Evolutionary conservation across 768 basidiomycete species (phyloP).

Genomic region (Phlebiopsis flavidoalba): DNA sequence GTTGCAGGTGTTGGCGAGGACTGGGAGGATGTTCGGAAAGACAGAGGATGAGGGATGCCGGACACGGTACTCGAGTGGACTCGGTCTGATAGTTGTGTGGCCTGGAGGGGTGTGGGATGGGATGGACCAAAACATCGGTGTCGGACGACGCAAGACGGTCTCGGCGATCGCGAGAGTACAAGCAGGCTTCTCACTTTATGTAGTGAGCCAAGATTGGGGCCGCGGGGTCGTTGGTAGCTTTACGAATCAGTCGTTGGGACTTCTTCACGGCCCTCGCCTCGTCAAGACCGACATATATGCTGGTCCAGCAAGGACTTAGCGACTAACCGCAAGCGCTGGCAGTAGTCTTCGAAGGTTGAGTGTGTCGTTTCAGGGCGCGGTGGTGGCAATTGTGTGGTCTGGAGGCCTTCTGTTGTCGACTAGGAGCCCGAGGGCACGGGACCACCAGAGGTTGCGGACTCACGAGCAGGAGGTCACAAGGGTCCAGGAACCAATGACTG

Average conservation of each 20-base stretch:
- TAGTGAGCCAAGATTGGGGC: constrained; percentile 15
- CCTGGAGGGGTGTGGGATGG: background rate
- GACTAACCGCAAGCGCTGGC: background rate
- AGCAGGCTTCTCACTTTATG: constrained; percentile 13
- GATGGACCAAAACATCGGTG: background rate
- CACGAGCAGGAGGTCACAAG: background rate
- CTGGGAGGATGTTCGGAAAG: background rate
- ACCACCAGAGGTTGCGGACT: background rate
- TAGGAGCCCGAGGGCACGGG: background rate
- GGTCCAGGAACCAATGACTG: background rate
- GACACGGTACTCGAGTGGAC: constrained; percentile 12
- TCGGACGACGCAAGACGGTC: constrained; percentile 1
- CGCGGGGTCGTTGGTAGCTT: constrained; percentile 17
- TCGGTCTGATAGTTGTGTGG: background rate
- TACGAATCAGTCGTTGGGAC: background rate
- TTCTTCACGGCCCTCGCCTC: background rate
- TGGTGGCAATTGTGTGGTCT: background rate
- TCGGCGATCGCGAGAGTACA: constrained; percentile 8
- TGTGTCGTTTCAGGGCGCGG: background rate
- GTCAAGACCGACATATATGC: background rate
- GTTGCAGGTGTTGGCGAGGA: background rate
- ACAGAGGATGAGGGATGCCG: background rate
- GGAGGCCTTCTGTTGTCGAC: background rate
- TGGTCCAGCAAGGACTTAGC: background rate
- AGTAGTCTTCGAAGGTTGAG: background rate